Conservation (phyloP, 2,329 filamentous ascomycete species). For the Coniochaeta sp. region DNA sequence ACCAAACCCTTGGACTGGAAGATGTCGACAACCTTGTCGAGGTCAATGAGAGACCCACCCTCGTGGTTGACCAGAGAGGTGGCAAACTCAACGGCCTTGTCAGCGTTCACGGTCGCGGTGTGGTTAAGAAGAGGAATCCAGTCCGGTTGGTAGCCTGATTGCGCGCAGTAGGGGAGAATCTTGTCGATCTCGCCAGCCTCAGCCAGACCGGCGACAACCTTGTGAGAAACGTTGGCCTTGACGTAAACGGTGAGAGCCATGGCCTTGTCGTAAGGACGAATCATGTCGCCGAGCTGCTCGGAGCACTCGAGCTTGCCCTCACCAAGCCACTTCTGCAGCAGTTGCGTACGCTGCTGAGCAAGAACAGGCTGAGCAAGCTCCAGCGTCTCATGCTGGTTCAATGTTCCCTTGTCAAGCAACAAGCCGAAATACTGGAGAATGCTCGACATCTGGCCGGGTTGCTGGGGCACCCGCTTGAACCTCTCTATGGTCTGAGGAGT, state of each 20-base stretch:
- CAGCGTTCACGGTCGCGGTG: slow-evolving; percentile 82
- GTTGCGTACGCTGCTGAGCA: slow-evolving; percentile 86
- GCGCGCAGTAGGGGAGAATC: slow-evolving; percentile 83
- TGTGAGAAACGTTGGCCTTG: slow-evolving; percentile 82
- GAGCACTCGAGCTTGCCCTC: slow-evolving; percentile 95
- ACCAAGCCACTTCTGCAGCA: slow-evolving; percentile 96
- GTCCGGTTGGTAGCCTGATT: slow-evolving; percentile 87
- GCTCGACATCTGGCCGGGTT: slow-evolving; percentile 81
- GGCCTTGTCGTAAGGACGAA: slow-evolving; percentile 81
- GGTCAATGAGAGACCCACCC: slow-evolving; percentile 78
- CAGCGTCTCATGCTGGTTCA: slow-evolving; percentile 90
- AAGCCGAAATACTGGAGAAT: slow-evolving; percentile 98
- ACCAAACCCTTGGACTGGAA: slow-evolving; percentile 98
- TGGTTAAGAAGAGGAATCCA: slow-evolving; percentile 89
- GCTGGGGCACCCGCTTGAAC: slow-evolving; percentile 79
- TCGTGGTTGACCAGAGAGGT: slow-evolving; percentile 87
- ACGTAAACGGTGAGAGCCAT: slow-evolving; percentile 86
- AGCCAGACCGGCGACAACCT: slow-evolving; percentile 90
- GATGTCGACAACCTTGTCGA: slow-evolving; percentile 92
- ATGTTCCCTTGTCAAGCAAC: slow-evolving; percentile 85
- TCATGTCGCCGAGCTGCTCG: slow-evolving; percentile 91
- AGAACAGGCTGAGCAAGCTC: slow-evolving; percentile 91
- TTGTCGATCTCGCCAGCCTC: slow-evolving; percentile 96
- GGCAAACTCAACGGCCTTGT: slow-evolving; percentile 93
- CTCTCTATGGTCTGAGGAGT: slow-evolving; percentile 93